phyloP scores from a whole-genome alignment of 2,329 filamentous ascomycete genomes.

The Colletotrichum noveboracense region DNA sequence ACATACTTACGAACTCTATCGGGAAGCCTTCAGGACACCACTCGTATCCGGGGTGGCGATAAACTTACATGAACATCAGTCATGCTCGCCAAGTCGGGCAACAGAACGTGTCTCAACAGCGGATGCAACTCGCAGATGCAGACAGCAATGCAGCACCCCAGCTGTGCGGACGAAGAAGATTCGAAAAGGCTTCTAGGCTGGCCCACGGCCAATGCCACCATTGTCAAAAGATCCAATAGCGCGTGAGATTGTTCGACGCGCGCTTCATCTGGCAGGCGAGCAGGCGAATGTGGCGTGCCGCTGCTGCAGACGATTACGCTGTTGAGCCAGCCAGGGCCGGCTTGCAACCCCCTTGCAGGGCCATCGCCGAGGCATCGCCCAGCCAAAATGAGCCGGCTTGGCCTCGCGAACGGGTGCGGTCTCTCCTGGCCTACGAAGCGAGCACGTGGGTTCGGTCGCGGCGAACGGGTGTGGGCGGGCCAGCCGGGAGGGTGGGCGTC shows the following conservation, averaged over 20 bases:
- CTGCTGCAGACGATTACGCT: neutral
- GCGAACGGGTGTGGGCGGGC: neutral
- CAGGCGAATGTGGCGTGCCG: neutral
- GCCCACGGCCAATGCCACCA: neutral
- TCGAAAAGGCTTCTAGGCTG: neutral
- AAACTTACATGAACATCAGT: neutral
- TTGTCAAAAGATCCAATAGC: neutral
- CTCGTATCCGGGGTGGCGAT: neutral
- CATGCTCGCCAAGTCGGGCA: neutral
- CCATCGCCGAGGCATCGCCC: slow-evolving; percentile 1
- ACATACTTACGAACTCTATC: neutral
- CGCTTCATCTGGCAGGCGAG: neutral
- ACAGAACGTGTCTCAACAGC: neutral
- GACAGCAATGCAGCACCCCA: neutral
- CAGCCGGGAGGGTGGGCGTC: neutral
- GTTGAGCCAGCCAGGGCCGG: neutral
- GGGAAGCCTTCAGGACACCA: neutral
- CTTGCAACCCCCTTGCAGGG: neutral
- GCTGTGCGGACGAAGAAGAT: neutral
- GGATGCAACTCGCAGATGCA: neutral
- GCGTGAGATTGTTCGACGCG: neutral
- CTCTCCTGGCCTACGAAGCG: slow-evolving; percentile 14
- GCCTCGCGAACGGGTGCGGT: neutral
- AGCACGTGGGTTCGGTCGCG: slow-evolving; percentile 15
- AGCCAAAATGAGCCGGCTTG: neutral